A percentile compares a stretch with the other conserved stretches of the same genome.
Conservation (phyloP, 345 rosid genomes). For the Eucalyptus polyanthemos region DNA sequence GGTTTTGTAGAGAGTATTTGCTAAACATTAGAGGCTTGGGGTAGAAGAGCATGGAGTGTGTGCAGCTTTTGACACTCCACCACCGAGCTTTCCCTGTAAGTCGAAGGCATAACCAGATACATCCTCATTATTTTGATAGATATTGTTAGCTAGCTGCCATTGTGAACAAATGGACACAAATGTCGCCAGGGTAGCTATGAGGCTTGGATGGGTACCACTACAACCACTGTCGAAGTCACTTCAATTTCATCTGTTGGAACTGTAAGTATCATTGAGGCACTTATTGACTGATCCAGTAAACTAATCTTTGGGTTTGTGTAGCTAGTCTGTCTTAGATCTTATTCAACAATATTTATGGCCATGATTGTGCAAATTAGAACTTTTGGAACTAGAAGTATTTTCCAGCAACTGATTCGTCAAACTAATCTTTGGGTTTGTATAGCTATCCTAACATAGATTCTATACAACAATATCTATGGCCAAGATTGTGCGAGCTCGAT, state of each 20-base stretch:
- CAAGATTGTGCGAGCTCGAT: constrained; percentile 44
- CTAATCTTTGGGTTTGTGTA: too few relatives aligned
- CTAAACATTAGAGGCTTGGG: constrained; percentile 80
- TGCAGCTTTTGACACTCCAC: constrained; percentile 86
- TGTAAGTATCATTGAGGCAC: constrained; percentile 26
- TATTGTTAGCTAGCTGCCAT: background rate
- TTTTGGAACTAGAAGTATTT: too few relatives aligned
- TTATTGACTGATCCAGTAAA: too few relatives aligned
- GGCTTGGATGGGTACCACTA: too few relatives aligned
- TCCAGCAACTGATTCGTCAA: background rate
- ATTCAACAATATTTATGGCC: too few relatives aligned
- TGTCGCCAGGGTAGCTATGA: too few relatives aligned
- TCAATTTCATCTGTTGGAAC: constrained; percentile 83
- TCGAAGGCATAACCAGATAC: background rate
- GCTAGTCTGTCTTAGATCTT: too few relatives aligned
- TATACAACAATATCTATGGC: constrained; percentile 92
- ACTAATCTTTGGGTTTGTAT: background rate
- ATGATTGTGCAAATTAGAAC: too few relatives aligned
- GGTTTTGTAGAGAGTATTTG: constrained; percentile 57
- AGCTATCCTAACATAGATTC: constrained; percentile 90
- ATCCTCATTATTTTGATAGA: background rate
- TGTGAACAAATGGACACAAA: background rate
- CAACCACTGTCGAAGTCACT: background rate
- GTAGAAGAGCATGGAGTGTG: constrained; percentile 92
- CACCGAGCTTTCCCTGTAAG: constrained; percentile 95